phyloP scores from a whole-genome alignment of 2,329 filamentous ascomycete species.

The Colletotrichum lindemuthianum region DNA sequence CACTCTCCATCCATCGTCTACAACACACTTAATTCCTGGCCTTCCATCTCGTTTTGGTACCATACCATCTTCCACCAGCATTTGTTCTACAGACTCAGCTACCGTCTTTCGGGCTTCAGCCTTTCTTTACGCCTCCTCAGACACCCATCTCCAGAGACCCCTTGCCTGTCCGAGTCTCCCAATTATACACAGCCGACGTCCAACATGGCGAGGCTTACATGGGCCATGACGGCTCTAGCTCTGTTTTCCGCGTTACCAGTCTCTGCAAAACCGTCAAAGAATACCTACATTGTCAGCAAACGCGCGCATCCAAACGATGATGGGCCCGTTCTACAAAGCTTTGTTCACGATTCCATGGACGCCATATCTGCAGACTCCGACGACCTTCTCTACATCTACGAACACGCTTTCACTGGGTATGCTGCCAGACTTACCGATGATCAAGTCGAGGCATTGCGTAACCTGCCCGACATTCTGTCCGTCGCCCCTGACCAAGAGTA shows the following conservation, averaged over 20 bases:
- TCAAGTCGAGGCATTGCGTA: not conserved
- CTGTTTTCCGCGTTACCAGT: not conserved
- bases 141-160: too few species aligned
- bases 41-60: too few species aligned
- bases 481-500: constrained; percentile 10
- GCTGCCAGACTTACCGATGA: constrained; percentile 7
- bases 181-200: not conserved
- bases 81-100: too few species aligned
- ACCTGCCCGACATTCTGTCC: not conserved
- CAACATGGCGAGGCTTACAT: not conserved
- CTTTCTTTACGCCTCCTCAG: too few species aligned
- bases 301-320: too few species aligned
- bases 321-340: not conserved
- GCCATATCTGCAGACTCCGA: not conserved
- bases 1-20: too few species aligned
- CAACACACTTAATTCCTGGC: too few species aligned
- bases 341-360: not conserved
- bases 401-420: not conserved
- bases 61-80: too few species aligned
- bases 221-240: not conserved
- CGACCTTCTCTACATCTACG: constrained; percentile 8
- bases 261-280: not conserved
- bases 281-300: not conserved
- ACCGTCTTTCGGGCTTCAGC: too few species aligned
- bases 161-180: too few species aligned